These are phyloP conservation scores for Pterulicium gracile DNA, from an alignment of 1,284 basidiomycete species.

Conservation along the genomic window DNA sequence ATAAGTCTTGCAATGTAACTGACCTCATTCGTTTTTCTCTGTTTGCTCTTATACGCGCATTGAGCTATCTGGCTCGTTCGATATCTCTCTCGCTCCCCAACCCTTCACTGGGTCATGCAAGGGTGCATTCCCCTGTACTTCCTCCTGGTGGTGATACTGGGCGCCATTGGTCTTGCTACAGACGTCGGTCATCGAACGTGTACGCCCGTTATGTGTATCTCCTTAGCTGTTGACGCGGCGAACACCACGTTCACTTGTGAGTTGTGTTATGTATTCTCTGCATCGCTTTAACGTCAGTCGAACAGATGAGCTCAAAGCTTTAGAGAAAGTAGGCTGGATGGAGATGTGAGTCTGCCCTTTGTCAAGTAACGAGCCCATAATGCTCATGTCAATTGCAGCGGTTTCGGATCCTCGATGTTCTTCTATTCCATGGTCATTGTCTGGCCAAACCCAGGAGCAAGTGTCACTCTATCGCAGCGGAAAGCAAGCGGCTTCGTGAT, in stretches of 20 bases:
- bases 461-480: constrained; percentile 30
- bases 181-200: too few relatives aligned
- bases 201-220: too few relatives aligned
- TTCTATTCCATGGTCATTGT: constrained; percentile 29
- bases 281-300: constrained; percentile 5
- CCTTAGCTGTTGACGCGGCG: background rate
- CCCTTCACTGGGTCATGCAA: background rate
- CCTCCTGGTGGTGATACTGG: too few relatives aligned
- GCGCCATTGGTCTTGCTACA: too few relatives aligned
- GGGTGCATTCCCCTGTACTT: background rate
- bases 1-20: background rate
- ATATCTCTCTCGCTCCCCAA: background rate
- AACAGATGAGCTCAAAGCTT: constrained; percentile 33
- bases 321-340: constrained; percentile 41
- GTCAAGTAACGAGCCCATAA: too few relatives aligned
- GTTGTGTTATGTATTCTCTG: too few relatives aligned
- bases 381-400: too few relatives aligned
- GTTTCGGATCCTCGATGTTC: constrained; percentile 44
- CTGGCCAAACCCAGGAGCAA: constrained; percentile 36
- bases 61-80: background rate
- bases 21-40: background rate
- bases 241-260: background rate
- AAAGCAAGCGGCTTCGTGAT: constrained; percentile 17
- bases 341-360: constrained; percentile 34
- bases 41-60: background rate